Base-by-base conservation (phyloP, 1,284 basidiomycete genomes). In the Puccinia novopanici region DNA sequence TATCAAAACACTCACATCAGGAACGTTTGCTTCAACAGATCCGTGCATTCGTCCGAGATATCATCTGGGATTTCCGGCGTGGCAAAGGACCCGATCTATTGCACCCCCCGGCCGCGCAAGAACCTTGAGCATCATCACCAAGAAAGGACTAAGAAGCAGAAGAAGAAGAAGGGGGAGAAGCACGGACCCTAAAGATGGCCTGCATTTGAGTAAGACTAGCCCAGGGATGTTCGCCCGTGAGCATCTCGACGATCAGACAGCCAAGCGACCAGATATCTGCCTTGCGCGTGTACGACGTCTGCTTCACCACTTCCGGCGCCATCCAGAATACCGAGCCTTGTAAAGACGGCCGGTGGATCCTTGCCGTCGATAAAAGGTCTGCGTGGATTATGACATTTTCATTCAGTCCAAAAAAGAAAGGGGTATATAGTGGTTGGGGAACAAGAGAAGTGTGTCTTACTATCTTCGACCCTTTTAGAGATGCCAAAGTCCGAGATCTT, bases 401-500 rank as follows among this genome's bases (percentile, higher is more conserved):
- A n/a, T 37, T 50, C 30, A 48, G 34, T 61, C 27, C 30, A 40
- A 22, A 10, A 19, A 30, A 4, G 6, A 15, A 17, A 34, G 24
- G n/a, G n/a, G n/a, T n/a, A n/a, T 73, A 15, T 10, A 0, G 17
- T 45, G 24, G n/a, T 24, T 22, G 9, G 19, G 42, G 8, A 48
- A 71, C 37, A 71, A 45, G 34, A 22, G 27, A n/a, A n/a, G n/a
- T n/a, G 45, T 22, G 45, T 17, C 93, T 87, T 84, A 95, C 94
- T 94, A 85, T 92, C 93, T 86, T 98, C 94, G 48, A 95, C 92
- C 87, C 97, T 97, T 88, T 99, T 99, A 27, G 94, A 96, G 84
- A 99, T 98, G 83, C 97, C 97, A 84, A 99, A 99, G 87, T 99
- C 97, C 5, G 93, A 95, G 65, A 99, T 98, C 87, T 99, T 99